phyloP scores from a whole-genome alignment of 2,329 filamentous ascomycete species.

The Ceratocystis colombiana region DNA sequence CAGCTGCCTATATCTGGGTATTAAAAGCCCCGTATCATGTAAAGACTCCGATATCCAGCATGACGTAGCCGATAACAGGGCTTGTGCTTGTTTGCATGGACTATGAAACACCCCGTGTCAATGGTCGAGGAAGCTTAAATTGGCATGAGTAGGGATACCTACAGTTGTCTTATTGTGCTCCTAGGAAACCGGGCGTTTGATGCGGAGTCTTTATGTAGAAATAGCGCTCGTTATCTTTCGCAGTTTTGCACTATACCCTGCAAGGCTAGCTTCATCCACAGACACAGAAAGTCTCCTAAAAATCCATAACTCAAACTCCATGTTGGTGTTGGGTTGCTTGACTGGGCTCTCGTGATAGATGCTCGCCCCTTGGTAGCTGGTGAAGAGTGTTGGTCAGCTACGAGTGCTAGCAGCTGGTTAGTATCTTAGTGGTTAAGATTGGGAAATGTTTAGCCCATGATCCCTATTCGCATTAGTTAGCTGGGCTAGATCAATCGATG shows the following conservation, averaged over 20 bases:
- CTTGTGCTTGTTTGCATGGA: neutral
- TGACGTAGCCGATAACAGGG: neutral
- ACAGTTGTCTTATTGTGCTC: neutral
- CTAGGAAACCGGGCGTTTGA: neutral
- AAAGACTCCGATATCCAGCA: neutral
- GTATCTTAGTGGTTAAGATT: too few species aligned
- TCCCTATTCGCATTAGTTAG: too few species aligned
- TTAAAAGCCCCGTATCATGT: too few species aligned
- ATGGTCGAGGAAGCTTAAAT: neutral
- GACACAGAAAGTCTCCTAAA: too few species aligned
- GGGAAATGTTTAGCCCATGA: too few species aligned
- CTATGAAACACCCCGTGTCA: neutral
- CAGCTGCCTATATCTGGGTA: too few species aligned
- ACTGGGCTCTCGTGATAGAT: too few species aligned
- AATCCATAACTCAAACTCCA: too few species aligned
- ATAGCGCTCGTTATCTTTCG: neutral
- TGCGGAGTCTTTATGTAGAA: neutral
- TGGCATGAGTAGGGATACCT: neutral
- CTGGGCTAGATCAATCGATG: neutral
- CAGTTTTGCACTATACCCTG: neutral
- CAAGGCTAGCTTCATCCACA: neutral
- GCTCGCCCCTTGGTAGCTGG: too few species aligned
- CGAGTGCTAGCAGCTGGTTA: too few species aligned
- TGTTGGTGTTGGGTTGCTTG: too few species aligned
- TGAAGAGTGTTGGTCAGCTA: too few species aligned